Evolutionary conservation across 768 basidiomycete genomes (phyloP).

Genomic region (Scleroderma bovista): DNA sequence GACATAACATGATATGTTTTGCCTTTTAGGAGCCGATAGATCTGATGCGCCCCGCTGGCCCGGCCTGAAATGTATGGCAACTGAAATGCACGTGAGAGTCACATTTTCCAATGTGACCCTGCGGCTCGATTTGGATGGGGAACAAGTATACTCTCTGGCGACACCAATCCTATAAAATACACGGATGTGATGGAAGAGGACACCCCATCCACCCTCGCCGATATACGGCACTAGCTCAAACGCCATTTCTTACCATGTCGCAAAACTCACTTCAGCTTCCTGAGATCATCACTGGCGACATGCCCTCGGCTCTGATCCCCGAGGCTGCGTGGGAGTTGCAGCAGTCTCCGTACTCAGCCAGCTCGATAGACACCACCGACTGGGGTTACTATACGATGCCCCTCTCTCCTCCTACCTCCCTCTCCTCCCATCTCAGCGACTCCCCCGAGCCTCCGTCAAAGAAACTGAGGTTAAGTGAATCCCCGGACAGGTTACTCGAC

Average conservation of each 20-base stretch:
- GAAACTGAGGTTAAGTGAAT: slow-evolving; percentile 48
- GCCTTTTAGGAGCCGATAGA: slow-evolving; percentile 13
- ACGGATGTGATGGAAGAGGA: slow-evolving; percentile 14
- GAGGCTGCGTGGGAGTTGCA: slow-evolving; percentile 48
- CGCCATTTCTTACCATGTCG: slow-evolving; percentile 12
- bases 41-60: slow-evolving; percentile 16
- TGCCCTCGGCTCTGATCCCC: slow-evolving; percentile 40
- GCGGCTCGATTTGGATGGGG: slow-evolving; percentile 26
- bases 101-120: slow-evolving; percentile 29
- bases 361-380: slow-evolving; percentile 34
- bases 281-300: slow-evolving; percentile 53
- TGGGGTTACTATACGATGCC: slow-evolving; percentile 46
- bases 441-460: slow-evolving; percentile 41
- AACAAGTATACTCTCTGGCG: background rate
- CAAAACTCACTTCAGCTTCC: slow-evolving; percentile 34
- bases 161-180: slow-evolving; percentile 1
- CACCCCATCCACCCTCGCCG: slow-evolving; percentile 9
- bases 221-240: slow-evolving; percentile 6
- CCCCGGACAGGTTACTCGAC: slow-evolving; percentile 39
- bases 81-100: slow-evolving; percentile 27
- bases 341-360: slow-evolving; percentile 30
- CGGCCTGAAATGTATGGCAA: slow-evolving; percentile 21
- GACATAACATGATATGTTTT: slow-evolving; percentile 5
- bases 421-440: slow-evolving; percentile 37
- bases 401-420: slow-evolving; percentile 45